These are phyloP conservation scores for Fusarium secorum DNA, from an alignment of 2,329 filamentous ascomycete genomes.

Conservation along the genomic window DNA sequence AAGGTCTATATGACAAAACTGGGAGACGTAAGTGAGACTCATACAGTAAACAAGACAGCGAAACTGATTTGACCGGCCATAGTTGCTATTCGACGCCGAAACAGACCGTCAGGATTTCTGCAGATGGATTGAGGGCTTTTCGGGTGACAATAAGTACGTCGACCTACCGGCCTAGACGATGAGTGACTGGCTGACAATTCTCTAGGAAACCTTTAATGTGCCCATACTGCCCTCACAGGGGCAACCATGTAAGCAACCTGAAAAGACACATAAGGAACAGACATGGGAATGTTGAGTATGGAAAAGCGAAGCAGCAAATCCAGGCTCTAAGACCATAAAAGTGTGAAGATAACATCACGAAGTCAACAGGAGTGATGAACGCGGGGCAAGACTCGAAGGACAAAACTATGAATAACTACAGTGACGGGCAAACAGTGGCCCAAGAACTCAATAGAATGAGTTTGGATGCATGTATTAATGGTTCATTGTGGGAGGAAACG, in stretches of 20 bases:
- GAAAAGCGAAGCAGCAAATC: too few relatives aligned
- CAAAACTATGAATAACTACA: background rate
- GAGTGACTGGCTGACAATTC: background rate
- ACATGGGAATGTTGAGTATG: background rate
- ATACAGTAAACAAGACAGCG: background rate
- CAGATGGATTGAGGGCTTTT: background rate
- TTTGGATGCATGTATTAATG: background rate
- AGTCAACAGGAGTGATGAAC: background rate
- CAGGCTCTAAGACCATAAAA: background rate
- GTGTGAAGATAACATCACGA: background rate
- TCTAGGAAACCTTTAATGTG: background rate
- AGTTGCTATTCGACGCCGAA: background rate
- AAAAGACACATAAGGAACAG: background rate
- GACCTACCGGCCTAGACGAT: accelerated
- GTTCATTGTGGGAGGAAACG: background rate
- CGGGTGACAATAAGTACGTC: too few relatives aligned
- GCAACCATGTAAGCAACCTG: background rate
- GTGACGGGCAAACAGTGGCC: background rate
- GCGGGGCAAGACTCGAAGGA: background rate
- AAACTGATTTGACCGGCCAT: background rate
- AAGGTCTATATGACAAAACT: conserved; percentile 4
- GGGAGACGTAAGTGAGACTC: conserved; percentile 7
- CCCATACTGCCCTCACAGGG: background rate
- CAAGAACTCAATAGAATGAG: background rate
- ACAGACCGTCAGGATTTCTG: background rate